These are phyloP conservation scores for Globisporangium lucens DNA, from an alignment of 352 stramenopile species.

Conservation along the genomic window DNA sequence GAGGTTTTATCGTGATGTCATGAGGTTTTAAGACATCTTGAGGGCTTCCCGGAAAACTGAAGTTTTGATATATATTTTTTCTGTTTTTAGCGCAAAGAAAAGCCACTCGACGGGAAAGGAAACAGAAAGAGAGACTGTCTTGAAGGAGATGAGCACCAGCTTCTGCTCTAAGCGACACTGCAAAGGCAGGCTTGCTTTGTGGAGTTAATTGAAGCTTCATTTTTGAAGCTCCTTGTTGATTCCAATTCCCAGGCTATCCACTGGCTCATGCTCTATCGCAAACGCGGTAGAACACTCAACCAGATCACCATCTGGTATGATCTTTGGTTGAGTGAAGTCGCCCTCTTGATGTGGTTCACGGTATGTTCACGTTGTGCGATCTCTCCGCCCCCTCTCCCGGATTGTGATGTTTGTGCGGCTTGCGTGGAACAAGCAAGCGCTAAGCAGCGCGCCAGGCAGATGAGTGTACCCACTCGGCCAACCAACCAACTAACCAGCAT, in stretches of 20 bases:
- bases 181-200: background rate
- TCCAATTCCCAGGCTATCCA: too few relatives aligned
- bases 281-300: too few relatives aligned
- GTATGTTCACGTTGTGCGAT: background rate
- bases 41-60: conserved; percentile 2
- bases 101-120: background rate
- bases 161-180: background rate
- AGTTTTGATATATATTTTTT: conserved; percentile 11
- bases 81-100: conserved; percentile 3
- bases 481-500: background rate
- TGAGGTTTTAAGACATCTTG: background rate
- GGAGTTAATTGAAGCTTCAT: background rate
- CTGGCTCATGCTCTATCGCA: too few relatives aligned
- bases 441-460: too few relatives aligned
- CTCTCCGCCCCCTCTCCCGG: background rate
- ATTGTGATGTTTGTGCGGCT: conserved; percentile 1
- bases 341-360: background rate
- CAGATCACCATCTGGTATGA: too few relatives aligned
- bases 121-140: background rate
- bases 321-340: background rate
- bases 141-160: background rate
- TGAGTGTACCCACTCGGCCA: background rate
- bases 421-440: background rate
- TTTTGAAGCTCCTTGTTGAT: too few relatives aligned
- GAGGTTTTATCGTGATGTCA: conserved; percentile 11